phyloP scores from a whole-genome alignment of 495 filamentous ascomycete species.

The Beverwykella pulmonaria region DNA sequence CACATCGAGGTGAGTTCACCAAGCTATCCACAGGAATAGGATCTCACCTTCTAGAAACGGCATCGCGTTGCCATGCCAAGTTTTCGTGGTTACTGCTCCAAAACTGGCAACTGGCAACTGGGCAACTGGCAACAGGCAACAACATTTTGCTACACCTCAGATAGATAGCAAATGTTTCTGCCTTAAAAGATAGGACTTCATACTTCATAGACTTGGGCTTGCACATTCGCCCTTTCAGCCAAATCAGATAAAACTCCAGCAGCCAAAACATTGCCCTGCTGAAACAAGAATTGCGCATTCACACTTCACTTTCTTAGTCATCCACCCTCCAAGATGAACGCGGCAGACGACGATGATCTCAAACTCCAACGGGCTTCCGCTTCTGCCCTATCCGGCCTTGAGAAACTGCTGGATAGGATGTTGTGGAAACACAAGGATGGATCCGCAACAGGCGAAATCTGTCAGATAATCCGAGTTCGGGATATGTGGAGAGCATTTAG shows the following conservation, averaged over 20 bases:
- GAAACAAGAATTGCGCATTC: background rate
- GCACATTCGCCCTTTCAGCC: background rate
- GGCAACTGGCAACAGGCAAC: too few relatives aligned
- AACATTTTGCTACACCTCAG: too few relatives aligned
- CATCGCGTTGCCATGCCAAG: background rate
- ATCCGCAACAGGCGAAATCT: slow-evolving; percentile 16
- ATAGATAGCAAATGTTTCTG: too few relatives aligned
- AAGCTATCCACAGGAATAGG: background rate
- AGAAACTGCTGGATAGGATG: slow-evolving; percentile 35
- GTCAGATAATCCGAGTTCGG: slow-evolving; percentile 31
- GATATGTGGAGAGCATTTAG: slow-evolving; percentile 41
- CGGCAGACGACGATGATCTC: slow-evolving; percentile 45
- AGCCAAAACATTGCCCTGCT: background rate
- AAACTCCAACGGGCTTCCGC: slow-evolving; percentile 42
- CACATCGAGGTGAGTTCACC: background rate
- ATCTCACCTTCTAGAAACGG: background rate
- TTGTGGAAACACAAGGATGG: slow-evolving; percentile 32
- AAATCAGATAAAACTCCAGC: background rate
- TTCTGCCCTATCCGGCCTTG: slow-evolving; percentile 35
- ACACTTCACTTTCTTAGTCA: background rate
- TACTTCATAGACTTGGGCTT: background rate
- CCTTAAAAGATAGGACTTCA: too few relatives aligned
- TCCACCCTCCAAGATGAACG: slow-evolving; percentile 30
- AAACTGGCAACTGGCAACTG: too few relatives aligned
- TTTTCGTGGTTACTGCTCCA: too few relatives aligned